Conservation (phyloP, 257 asterid species). For the Solanum medicagineum region DNA sequence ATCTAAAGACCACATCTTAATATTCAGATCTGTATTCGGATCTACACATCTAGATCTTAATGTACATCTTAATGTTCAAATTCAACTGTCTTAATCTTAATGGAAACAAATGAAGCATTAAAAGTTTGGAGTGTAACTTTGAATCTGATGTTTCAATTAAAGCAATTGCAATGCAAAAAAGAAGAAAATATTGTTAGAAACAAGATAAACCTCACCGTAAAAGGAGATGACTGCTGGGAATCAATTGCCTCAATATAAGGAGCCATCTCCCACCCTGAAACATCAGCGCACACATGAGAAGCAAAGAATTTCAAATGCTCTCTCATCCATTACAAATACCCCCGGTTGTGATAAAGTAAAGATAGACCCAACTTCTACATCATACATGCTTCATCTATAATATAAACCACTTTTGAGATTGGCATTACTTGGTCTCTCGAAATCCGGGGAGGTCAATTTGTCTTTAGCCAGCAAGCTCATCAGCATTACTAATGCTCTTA, state of each 20-base stretch:
- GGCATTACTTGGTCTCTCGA: neutral
- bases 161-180: neutral
- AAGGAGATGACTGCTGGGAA: slow-evolving; percentile 63
- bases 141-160: neutral
- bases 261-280: slow-evolving; percentile 85
- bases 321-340: neutral
- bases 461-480: neutral
- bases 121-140: neutral
- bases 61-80: too few relatives aligned
- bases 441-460: neutral
- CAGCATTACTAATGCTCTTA: neutral
- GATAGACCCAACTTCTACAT: neutral
- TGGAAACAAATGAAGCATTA: too few relatives aligned
- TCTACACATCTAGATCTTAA: too few relatives aligned
- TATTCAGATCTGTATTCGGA: too few relatives aligned
- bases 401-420: neutral
- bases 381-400: neutral
- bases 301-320: neutral
- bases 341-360: neutral
- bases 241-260: slow-evolving; percentile 94
- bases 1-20: too few relatives aligned
- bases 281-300: slow-evolving; percentile 4
- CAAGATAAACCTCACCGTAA: slow-evolving; percentile 23
- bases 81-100: too few relatives aligned
- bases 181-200: neutral